phyloP scores from a whole-genome alignment of 2,329 filamentous ascomycete genomes.

The Penicillium concentricum region DNA sequence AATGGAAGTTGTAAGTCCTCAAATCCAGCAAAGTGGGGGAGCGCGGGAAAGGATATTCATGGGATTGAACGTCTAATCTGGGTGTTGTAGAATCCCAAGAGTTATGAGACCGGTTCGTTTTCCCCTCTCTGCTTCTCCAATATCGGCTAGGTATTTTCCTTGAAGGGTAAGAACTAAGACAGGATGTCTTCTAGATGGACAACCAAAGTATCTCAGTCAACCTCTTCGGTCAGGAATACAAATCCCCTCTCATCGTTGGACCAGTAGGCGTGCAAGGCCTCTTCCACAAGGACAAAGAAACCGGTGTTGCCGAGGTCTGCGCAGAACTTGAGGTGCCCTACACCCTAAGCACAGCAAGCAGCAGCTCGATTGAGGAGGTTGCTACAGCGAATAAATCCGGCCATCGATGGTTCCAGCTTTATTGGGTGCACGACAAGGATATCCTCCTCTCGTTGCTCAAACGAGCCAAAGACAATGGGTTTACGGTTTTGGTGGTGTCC shows the following conservation, averaged over 20 bases:
- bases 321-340: conserved; percentile 62
- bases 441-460: conserved; percentile 64
- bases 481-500: conserved; percentile 35
- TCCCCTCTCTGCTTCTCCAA: conserved; percentile 31
- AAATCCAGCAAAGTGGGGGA: neutral
- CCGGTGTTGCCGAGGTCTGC: conserved; percentile 61
- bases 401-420: conserved; percentile 70
- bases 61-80: too few species aligned
- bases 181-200: conserved; percentile 23
- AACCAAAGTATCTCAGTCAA: conserved; percentile 50
- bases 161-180: neutral
- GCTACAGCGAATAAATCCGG: conserved; percentile 58
- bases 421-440: conserved; percentile 68
- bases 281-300: conserved; percentile 64
- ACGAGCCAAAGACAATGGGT: conserved; percentile 62
- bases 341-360: conserved; percentile 65
- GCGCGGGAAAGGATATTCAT: too few species aligned
- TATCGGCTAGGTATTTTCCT: conserved; percentile 49
- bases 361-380: conserved; percentile 65
- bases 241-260: conserved; percentile 60
- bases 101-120: neutral
- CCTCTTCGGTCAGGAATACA: conserved; percentile 51
- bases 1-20: conserved; percentile 44
- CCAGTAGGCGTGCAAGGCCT: conserved; percentile 69
- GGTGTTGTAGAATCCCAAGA: neutral